Conservation (phyloP, 768 basidiomycete species). For the Boletus rubroflammeus region DNA sequence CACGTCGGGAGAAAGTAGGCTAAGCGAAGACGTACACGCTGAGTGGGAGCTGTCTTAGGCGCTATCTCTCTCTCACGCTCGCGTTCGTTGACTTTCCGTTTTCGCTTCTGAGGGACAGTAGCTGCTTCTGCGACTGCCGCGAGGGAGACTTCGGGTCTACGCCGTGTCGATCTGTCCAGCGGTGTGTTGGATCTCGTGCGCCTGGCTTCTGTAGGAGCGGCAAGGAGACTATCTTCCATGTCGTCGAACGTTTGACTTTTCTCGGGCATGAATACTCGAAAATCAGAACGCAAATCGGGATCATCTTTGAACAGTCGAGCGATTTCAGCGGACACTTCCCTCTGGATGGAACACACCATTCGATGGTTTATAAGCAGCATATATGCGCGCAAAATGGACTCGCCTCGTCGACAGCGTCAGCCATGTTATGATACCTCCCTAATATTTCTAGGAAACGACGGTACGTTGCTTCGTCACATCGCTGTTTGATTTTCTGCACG, state of each 20-base stretch:
- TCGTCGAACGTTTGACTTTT: constrained; percentile 52
- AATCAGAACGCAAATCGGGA: constrained; percentile 69
- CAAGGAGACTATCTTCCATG: constrained; percentile 27
- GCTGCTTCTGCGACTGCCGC: constrained; percentile 36
- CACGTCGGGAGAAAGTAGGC: neutral
- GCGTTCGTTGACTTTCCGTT: constrained; percentile 53
- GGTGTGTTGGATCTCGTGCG: constrained; percentile 37
- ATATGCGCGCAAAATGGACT: constrained; percentile 17
- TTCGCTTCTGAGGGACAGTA: constrained; percentile 63
- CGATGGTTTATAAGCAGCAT: neutral
- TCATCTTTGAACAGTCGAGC: constrained; percentile 70
- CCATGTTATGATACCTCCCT: constrained; percentile 55
- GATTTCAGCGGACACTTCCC: constrained; percentile 67
- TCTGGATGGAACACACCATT: constrained; percentile 24
- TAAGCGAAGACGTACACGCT: constrained; percentile 22
- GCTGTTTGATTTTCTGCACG: constrained; percentile 94
- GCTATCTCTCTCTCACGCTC: constrained; percentile 35
- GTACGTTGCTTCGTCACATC: constrained; percentile 88
- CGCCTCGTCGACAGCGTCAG: constrained; percentile 62
- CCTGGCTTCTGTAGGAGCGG: constrained; percentile 25
- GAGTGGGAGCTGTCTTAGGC: constrained; percentile 18
- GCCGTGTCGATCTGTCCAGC: constrained; percentile 37
- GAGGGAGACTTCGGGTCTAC: constrained; percentile 45
- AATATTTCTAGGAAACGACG: constrained; percentile 76
- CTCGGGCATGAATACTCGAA: constrained; percentile 72